Evolutionary conservation across 2,329 filamentous ascomycete genomes (phyloP).

Genomic region (Venturia asperata): DNA sequence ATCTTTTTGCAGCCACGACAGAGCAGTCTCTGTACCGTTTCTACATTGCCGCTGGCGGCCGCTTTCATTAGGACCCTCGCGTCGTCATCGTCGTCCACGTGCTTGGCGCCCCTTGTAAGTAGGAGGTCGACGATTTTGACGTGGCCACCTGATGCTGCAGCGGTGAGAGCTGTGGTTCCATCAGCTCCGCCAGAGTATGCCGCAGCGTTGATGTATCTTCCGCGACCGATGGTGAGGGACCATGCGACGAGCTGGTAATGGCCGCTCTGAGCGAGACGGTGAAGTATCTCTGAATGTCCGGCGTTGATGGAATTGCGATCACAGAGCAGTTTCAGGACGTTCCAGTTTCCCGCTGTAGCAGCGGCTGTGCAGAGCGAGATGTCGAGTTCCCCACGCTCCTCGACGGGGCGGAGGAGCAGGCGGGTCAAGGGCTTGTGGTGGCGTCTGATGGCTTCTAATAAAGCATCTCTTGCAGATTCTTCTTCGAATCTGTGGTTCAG

Average conservation of each 20-base stretch:
- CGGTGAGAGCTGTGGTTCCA: neutral
- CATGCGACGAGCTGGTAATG: neutral
- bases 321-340: neutral
- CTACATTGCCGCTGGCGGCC: neutral
- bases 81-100: neutral
- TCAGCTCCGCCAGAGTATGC: neutral
- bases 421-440: neutral
- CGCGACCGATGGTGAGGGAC: neutral
- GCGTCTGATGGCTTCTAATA: neutral
- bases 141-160: neutral
- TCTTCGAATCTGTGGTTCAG: neutral
- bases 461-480: neutral
- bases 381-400: neutral
- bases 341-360: neutral
- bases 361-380: neutral
- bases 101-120: slow-evolving; percentile 1
- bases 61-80: neutral
- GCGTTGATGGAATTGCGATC: neutral
- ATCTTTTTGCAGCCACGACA: neutral
- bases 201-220: neutral
- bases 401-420: neutral
- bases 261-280: neutral
- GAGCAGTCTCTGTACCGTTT: neutral
- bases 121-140: slow-evolving; percentile 3
- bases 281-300: neutral